These are phyloP conservation scores for Naganishia antarctica DNA, from an alignment of 768 basidiomycete species.

Conservation along the genomic window DNA sequence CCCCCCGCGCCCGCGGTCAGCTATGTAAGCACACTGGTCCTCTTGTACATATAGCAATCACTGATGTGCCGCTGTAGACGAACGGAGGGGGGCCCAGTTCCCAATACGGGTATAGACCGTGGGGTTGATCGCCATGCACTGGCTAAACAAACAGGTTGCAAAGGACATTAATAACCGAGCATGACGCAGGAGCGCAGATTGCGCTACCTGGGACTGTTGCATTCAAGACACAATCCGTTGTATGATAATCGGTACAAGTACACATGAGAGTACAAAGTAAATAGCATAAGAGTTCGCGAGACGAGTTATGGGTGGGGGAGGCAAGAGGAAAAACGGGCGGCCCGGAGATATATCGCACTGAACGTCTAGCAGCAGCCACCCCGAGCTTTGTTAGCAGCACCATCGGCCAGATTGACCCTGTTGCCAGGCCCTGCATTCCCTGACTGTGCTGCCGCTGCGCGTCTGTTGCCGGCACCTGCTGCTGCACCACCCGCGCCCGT, in stretches of 20 bases:
- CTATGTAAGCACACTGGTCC: conserved; percentile 22
- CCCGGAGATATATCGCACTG: too few species aligned
- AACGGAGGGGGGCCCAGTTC: conserved; percentile 26
- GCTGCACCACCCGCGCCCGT: conserved; percentile 60
- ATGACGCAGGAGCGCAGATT: too few species aligned
- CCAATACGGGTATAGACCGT: conserved; percentile 27
- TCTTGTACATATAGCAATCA: background rate
- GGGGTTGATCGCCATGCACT: conserved; percentile 24
- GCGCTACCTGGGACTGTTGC: too few species aligned
- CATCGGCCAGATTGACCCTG: conserved; percentile 47
- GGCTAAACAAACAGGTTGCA: too few species aligned
- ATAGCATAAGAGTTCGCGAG: background rate
- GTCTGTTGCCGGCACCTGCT: conserved; percentile 37
- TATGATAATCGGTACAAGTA: conserved; percentile 23
- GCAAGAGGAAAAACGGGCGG: too few species aligned
- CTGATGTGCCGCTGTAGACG: conserved; percentile 10
- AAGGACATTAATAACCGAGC: too few species aligned
- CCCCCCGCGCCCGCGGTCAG: conserved; percentile 40
- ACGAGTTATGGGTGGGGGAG: too few species aligned
- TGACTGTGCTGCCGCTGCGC: conserved; percentile 9
- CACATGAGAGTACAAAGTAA: background rate
- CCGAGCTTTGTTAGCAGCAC: conserved; percentile 38
- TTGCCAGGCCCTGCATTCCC: conserved; percentile 14
- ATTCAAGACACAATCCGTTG: conserved; percentile 11
- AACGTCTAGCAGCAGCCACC: conserved; percentile 45